Evolutionary conservation across 2,329 filamentous ascomycete species (phyloP).

Genomic region (Verruconis gallopava): DNA sequence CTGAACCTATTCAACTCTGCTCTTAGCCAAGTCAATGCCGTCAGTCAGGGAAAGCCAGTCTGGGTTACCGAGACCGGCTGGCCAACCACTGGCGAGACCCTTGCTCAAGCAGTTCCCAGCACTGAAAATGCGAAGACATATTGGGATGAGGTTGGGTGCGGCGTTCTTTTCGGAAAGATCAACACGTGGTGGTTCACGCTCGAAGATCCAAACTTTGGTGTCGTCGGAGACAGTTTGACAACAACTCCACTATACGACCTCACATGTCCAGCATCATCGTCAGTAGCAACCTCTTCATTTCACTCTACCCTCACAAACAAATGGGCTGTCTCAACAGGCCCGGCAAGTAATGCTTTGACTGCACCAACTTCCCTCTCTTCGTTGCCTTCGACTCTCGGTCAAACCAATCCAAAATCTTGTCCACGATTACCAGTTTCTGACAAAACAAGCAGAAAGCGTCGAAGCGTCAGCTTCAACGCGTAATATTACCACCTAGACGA

Average conservation of each 20-base stretch:
- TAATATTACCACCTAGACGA: background rate
- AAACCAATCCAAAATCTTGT: too few species aligned
- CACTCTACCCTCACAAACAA: too few species aligned
- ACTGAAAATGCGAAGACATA: constrained; percentile 60
- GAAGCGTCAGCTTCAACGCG: background rate
- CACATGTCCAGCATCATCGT: constrained; percentile 18
- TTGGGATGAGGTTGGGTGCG: constrained; percentile 69
- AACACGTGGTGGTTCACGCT: constrained; percentile 60
- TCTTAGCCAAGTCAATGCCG: constrained; percentile 44
- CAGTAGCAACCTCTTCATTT: background rate
- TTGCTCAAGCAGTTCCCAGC: constrained; percentile 49
- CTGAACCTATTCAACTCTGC: constrained; percentile 54
- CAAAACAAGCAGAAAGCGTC: background rate
- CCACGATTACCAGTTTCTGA: too few species aligned
- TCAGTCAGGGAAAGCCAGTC: constrained; percentile 53
- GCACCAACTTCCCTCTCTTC: too few species aligned
- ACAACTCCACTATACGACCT: constrained; percentile 23
- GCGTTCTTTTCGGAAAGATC: constrained; percentile 43
- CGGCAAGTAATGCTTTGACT: too few species aligned
- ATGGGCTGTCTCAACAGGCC: too few species aligned
- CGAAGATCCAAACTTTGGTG: constrained; percentile 59
- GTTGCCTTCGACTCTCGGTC: too few species aligned
- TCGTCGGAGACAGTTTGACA: constrained; percentile 40
- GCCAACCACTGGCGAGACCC: constrained; percentile 56
- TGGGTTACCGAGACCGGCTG: constrained; percentile 88